Evolutionary conservation across 140 eudicot species (phyloP).

Genomic region (Erigeron philadelphicus): DNA sequence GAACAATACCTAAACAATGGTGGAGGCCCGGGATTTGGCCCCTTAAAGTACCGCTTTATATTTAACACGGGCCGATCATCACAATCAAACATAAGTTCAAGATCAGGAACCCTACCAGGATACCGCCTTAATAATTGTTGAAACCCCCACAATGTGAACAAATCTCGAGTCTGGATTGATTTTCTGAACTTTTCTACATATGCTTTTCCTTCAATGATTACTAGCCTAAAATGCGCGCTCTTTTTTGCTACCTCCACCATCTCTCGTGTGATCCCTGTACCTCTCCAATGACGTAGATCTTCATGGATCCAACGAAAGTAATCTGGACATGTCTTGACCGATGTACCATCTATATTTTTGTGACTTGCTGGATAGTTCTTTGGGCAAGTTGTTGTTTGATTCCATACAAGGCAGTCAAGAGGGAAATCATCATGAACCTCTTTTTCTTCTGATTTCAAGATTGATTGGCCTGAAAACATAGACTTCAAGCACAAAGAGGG

Average conservation of each 20-base stretch:
- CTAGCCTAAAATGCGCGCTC: background rate
- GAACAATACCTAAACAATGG: background rate
- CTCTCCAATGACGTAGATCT: background rate
- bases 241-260: background rate
- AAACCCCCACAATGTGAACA: background rate
- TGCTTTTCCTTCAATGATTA: background rate
- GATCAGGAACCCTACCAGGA: background rate
- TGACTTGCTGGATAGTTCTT: constrained; percentile 42
- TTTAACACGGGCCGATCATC: background rate
- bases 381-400: constrained; percentile 54
- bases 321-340: background rate
- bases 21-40: background rate
- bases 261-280: background rate
- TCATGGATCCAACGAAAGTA: constrained; percentile 6
- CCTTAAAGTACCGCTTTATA: background rate
- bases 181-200: background rate
- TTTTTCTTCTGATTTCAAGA: background rate
- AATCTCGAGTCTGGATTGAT: background rate
- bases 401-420: constrained; percentile 51
- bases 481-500: constrained; percentile 23
- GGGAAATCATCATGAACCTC: constrained; percentile 26
- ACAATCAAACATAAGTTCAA: background rate
- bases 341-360: background rate
- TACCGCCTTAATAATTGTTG: background rate
- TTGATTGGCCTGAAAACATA: constrained; percentile 30